Conservation (phyloP, 257 asterid species). For the Solanum etuberosum region DNA sequence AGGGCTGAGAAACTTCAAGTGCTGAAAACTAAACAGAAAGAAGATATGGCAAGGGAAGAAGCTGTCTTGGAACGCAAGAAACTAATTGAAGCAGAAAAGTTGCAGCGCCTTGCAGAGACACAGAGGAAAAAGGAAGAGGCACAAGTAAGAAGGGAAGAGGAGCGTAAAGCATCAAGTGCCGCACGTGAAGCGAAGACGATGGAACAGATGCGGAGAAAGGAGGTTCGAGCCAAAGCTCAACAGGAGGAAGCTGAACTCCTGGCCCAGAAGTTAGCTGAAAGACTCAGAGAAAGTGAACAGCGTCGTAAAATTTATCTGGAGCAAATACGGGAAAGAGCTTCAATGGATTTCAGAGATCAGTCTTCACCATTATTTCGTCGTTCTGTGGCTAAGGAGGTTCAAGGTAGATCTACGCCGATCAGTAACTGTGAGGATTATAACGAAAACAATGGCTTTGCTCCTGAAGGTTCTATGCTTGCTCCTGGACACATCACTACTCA, state of each 20-base stretch:
- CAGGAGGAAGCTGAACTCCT: constrained; percentile 97
- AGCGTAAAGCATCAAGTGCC: constrained; percentile 91
- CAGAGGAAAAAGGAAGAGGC: constrained; percentile 97
- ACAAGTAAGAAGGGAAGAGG: constrained; percentile 95
- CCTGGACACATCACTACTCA: constrained; percentile 42
- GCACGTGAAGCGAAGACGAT: constrained; percentile 96
- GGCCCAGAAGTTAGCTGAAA: constrained; percentile 94
- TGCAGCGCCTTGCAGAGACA: constrained; percentile 91
- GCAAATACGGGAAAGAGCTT: constrained; percentile 94
- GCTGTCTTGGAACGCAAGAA: constrained; percentile 93
- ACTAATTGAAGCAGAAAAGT: constrained; percentile 92
- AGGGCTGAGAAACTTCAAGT: constrained; percentile 93
- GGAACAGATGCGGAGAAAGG: constrained; percentile 90
- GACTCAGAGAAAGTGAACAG: constrained; percentile 91
- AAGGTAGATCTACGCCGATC: constrained; percentile 40
- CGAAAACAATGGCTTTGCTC: constrained; percentile 29
- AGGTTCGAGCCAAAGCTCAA: constrained; percentile 85
- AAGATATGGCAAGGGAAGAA: constrained; percentile 96
- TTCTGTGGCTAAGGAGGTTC: constrained; percentile 58
- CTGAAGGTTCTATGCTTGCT: constrained; percentile 31
- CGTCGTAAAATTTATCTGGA: constrained; percentile 88
- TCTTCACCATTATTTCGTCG: constrained; percentile 93
- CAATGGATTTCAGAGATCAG: constrained; percentile 99
- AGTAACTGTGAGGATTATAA: constrained; percentile 48
- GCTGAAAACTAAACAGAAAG: constrained; percentile 78